Evolutionary conservation across 2,329 filamentous ascomycete species (phyloP), one percentile per base, ranked within the genome.

Genomic region (Penicillium vulpinum): DNA sequence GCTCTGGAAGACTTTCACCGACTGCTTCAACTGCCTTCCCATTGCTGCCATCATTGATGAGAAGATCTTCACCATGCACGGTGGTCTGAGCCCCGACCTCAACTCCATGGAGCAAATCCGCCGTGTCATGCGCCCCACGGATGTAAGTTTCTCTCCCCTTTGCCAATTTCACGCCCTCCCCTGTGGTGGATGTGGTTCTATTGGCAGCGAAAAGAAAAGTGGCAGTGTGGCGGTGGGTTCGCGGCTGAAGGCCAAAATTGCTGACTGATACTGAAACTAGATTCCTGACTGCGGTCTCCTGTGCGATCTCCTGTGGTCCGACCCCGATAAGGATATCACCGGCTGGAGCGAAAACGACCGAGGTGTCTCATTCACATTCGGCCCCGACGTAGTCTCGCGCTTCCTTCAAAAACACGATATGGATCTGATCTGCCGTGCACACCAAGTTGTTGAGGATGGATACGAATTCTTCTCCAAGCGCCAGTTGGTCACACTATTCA

Each of bases 31-130:
- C 84, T 97, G 92, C 80, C 80, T 97, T 73, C 93, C 93, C 46
- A 97, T 99, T 76, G 94, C 93, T 57, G 93, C 94, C 67, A 99
- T 99, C 79, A 97, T 99, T 70, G 93, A 96, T 73, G 94, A 97
- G 83, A 99, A 97, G 88, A 99, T 99, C 75, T 97, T 99, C 83
- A 97, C 92, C 73, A 97, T 99, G 93, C 94, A 99, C 80, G 94
- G 94, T 74, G 94, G 94, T 73, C 81, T 99, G 71, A 97, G 92
- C 77, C 94, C 94, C 43, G 94, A 97, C 75, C 83, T 99, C 65
- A 97, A 97, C 84, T 97, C 92, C 33, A 99, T 99, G 94, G 94
- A 99, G 82, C 93, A 99, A 83, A 99, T 99, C 70, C 91, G 94
- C 75, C 90, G 93, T 69, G 93, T 99, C 67, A 97, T 97, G 92